Evolutionary conservation across 345 rosid genomes (phyloP).

Genomic region (Rhodamnia rubescens): DNA sequence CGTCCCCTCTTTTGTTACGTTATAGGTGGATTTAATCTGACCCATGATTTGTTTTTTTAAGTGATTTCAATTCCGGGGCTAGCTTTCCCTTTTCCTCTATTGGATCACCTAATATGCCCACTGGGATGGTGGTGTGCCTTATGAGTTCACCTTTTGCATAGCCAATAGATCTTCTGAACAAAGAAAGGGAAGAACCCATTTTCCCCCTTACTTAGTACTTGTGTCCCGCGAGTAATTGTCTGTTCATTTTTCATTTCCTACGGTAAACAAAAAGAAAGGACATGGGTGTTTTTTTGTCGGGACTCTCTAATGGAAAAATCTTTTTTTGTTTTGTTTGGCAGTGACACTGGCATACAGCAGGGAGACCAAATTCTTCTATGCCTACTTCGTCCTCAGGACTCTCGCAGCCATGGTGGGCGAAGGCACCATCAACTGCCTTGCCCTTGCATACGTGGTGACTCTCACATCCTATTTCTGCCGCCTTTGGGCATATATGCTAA

Average conservation of each 20-base stretch:
- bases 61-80: background rate
- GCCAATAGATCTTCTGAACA: background rate
- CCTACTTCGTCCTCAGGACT: conserved; percentile 44
- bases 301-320: background rate
- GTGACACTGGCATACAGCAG: conserved; percentile 70
- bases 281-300: background rate
- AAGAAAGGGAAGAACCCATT: background rate
- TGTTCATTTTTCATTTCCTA: background rate
- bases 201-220: background rate
- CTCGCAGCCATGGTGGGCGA: conserved; percentile 58
- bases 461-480: background rate
- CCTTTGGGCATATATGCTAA: background rate
- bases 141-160: background rate
- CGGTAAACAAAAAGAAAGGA: background rate
- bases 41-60: background rate
- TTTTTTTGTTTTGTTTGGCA: conserved; percentile 6
- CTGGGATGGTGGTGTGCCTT: background rate
- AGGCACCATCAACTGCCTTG: conserved; percentile 56
- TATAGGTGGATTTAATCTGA: background rate
- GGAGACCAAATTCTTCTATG: conserved; percentile 51
- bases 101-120: background rate
- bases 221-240: background rate
- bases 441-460: conserved; percentile 77
- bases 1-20: background rate
- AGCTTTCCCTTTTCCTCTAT: background rate